Evolutionary conservation across 208 protist genomes (phyloP).

Genomic region (Acanthamoeba culbertsoni): DNA sequence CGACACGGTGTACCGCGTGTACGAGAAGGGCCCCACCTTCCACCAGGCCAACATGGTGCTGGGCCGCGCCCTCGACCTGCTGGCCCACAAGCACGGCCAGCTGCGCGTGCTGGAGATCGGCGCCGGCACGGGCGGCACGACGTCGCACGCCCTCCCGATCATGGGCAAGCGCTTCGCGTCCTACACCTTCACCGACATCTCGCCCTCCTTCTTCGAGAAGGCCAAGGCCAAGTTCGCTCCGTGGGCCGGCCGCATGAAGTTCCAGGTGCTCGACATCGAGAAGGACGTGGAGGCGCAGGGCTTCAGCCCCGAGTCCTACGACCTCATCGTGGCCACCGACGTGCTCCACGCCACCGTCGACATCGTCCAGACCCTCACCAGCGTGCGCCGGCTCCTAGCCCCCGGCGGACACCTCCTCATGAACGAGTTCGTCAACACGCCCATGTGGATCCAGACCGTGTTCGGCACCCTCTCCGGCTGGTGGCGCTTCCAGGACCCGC

Average conservation of each 20-base stretch:
- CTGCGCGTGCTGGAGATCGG: slow-evolving; percentile 59
- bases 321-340: slow-evolving; percentile 61
- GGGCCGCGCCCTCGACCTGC: neutral
- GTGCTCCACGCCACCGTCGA: slow-evolving; percentile 61
- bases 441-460: slow-evolving; percentile 42
- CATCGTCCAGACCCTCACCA: slow-evolving; percentile 44
- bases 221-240: slow-evolving; percentile 39
- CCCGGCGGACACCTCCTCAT: slow-evolving; percentile 44
- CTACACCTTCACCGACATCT: slow-evolving; percentile 69
- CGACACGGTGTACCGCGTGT: slow-evolving; percentile 16
- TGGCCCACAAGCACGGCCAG: slow-evolving; percentile 4
- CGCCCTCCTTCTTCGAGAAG: slow-evolving; percentile 38
- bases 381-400: slow-evolving; percentile 19
- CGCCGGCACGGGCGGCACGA: slow-evolving; percentile 66
- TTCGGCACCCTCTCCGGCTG: slow-evolving; percentile 65
- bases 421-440: slow-evolving; percentile 41
- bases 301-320: slow-evolving; percentile 10
- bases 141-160: slow-evolving; percentile 13
- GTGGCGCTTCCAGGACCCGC: slow-evolving; percentile 62
- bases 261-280: slow-evolving; percentile 59
- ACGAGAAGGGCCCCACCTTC: slow-evolving; percentile 24
- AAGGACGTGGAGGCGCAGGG: slow-evolving; percentile 48
- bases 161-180: neutral
- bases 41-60: neutral
- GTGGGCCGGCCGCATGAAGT: slow-evolving; percentile 38